Percentiles rank a stretch among this genome's conserved stretches.
These are phyloP conservation scores for Exophiala dermatitidis DNA, from an alignment of 2,329 filamentous ascomycete species.

Conservation along the genomic window DNA sequence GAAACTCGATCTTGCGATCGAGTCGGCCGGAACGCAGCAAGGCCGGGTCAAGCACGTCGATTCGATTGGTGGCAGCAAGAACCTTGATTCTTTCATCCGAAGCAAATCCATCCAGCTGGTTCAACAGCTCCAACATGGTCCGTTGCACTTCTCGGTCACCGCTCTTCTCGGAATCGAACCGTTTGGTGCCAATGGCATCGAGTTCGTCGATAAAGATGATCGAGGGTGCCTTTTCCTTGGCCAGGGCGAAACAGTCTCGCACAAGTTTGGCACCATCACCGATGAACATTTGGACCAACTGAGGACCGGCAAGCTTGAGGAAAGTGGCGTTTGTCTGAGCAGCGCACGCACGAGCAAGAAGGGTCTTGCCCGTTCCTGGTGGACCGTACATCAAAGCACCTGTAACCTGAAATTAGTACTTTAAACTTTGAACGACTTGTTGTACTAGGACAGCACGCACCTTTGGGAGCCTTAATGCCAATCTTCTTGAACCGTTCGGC, in stretches of 20 bases:
- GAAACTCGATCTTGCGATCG: slow-evolving; percentile 97
- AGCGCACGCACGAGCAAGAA: slow-evolving; percentile 85
- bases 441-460: slow-evolving; percentile 47
- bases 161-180: slow-evolving; percentile 97
- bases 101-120: slow-evolving; percentile 96
- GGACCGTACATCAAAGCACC: slow-evolving; percentile 94
- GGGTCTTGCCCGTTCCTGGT: slow-evolving; percentile 44
- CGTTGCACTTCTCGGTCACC: slow-evolving; percentile 96
- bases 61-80: slow-evolving; percentile 85
- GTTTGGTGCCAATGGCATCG: slow-evolving; percentile 96
- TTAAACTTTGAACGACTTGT: too few species aligned
- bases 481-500: slow-evolving; percentile 99
- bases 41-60: slow-evolving; percentile 88
- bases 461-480: slow-evolving; percentile 98
- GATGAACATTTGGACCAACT: slow-evolving; percentile 99
- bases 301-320: slow-evolving; percentile 93
- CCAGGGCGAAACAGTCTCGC: slow-evolving; percentile 91
- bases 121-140: slow-evolving; percentile 97
- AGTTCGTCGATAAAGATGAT: slow-evolving; percentile 99
- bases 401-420: slow-evolving; percentile 13
- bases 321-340: slow-evolving; percentile 98
- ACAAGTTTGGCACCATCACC: slow-evolving; percentile 97
- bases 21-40: slow-evolving; percentile 85
- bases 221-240: slow-evolving; percentile 96
- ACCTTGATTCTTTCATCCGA: slow-evolving; percentile 97